A percentile compares a stretch with the other conserved stretches of the same genome.
These are phyloP conservation scores for Amylostereum areolatum DNA, from an alignment of 1,284 basidiomycete genomes.

Conservation along the genomic window DNA sequence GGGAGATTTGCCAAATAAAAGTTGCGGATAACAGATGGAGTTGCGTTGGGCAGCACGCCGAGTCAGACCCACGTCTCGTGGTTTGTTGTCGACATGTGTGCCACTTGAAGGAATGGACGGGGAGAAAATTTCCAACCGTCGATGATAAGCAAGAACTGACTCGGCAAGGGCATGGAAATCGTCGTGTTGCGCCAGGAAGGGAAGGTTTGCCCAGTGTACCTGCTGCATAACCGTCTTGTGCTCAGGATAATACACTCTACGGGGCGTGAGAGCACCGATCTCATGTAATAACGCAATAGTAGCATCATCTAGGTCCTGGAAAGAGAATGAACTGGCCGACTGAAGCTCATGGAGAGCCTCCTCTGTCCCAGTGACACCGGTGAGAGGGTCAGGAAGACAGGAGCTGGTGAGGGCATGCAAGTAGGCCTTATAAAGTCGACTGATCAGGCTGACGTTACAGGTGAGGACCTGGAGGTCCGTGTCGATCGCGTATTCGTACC, in stretches of 20 bases:
- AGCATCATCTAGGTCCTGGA: constrained; percentile 23
- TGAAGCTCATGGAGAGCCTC: constrained; percentile 34
- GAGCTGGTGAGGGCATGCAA: constrained; percentile 40
- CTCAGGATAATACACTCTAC: constrained; percentile 30
- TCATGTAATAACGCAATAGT: constrained; percentile 26
- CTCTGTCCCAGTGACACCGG: constrained; percentile 36
- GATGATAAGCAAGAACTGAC: constrained; percentile 25
- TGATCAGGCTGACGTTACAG: constrained; percentile 24
- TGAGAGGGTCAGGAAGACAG: constrained; percentile 39
- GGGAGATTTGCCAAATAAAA: no score
- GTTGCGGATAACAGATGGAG: constrained; percentile 2
- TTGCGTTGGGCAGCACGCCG: constrained; percentile 11
- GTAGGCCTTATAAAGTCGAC: constrained; percentile 33
- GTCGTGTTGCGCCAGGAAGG: constrained; percentile 26
- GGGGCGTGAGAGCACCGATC: constrained; percentile 31
- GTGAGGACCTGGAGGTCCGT: constrained; percentile 30
- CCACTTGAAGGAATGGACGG: background rate
- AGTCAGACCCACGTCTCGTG: background rate
- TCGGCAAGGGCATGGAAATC: constrained; percentile 19
- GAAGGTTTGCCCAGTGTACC: constrained; percentile 26
- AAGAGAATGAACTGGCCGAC: constrained; percentile 32
- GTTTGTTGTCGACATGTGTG: background rate
- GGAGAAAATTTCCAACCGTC: constrained; percentile 16
- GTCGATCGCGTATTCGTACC: constrained; percentile 32
- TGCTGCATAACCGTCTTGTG: constrained; percentile 34